Base-by-base conservation (phyloP, 2,329 filamentous ascomycete genomes). In the Dryadomyces sulphureus region DNA sequence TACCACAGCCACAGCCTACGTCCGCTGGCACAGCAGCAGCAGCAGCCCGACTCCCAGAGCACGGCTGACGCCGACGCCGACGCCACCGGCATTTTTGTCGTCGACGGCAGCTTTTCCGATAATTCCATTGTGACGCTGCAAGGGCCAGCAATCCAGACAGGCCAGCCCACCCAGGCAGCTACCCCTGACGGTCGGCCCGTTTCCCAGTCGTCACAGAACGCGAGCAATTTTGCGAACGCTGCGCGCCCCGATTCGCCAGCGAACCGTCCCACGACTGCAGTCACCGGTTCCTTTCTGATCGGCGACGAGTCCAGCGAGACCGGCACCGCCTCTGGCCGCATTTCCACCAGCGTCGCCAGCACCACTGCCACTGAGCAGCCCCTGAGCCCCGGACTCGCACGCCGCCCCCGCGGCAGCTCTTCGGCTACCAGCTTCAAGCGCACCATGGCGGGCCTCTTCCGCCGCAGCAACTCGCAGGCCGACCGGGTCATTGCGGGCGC, bases 371-470 rank as follows among this genome's bases (percentile, higher is more conserved):
- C 27, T 3, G 45, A 50, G 35, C 51, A 55, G 12, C 62, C 63
- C 19, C 59, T 60, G 16, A 67, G 62, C 49, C 30, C 43, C 1
- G 16, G 24, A 1, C 30, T 27, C 1, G 59, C 62, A 12, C 62
- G 65, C 41, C 63, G 65, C 35, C 62, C 63, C 5, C 65, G 67
- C 47, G 60, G 62, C 22, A 50, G 65, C 62, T 38, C 47, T 27
- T 57, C 57, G 5, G 62, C 64, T n/a, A 60, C 60, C 24, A 67
- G 63, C 50, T 66, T 73, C 55, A 67, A 63, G 50, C 67, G 67
- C 50, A 70, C 66, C 43, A 68, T 72, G 65, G 68, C 69, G 19
- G 68, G 57, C 48, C 54, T 73, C n/a, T 69, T 72, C 56, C 63
- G 65, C 27, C 64, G 69, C 45, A 60, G 64, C 46, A 64, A 62